Percentiles rank a stretch among this genome's conserved stretches.
Evolutionary conservation across 176 grass and related monocot species (phyloP).

Genomic region (Cenchrus purpureus): DNA sequence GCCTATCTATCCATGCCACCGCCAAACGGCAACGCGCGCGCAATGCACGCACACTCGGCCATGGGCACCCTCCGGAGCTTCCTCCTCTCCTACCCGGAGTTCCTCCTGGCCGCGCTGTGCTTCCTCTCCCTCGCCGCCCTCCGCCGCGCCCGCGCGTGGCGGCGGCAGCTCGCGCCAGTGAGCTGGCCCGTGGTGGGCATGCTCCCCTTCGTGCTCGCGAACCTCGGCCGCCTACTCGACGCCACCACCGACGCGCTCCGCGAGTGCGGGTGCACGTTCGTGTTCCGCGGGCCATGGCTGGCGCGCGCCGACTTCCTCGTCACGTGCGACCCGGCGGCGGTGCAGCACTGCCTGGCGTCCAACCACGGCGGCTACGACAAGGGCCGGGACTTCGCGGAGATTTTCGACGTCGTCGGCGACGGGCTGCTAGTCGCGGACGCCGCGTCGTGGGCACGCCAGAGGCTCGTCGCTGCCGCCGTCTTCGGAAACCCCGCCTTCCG

Average conservation of each 20-base stretch:
- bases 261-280: conserved; percentile 48
- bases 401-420: conserved; percentile 64
- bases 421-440: conserved; percentile 60
- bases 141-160: neutral
- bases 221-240: conserved; percentile 49
- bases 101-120: conserved; percentile 46
- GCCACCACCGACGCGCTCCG: conserved; percentile 39
- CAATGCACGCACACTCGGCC: neutral
- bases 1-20: neutral
- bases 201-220: conserved; percentile 33
- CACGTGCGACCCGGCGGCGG: conserved; percentile 58
- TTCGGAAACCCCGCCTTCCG: conserved; percentile 43
- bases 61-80: conserved; percentile 29
- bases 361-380: conserved; percentile 61
- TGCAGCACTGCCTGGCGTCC: conserved; percentile 52
- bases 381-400: conserved; percentile 65
- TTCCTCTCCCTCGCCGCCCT: conserved; percentile 44
- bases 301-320: conserved; percentile 46
- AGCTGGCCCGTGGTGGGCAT: conserved; percentile 67
- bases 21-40: neutral
- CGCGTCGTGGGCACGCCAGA: conserved; percentile 47
- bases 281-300: conserved; percentile 56
- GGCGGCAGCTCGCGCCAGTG: conserved; percentile 6
- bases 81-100: conserved; percentile 50
- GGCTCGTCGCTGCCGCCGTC: conserved; percentile 35